Percentiles rank a stretch among this genome's conserved stretches.
Conservation (phyloP, 306 rosid species). For the Cucumis melo region DNA sequence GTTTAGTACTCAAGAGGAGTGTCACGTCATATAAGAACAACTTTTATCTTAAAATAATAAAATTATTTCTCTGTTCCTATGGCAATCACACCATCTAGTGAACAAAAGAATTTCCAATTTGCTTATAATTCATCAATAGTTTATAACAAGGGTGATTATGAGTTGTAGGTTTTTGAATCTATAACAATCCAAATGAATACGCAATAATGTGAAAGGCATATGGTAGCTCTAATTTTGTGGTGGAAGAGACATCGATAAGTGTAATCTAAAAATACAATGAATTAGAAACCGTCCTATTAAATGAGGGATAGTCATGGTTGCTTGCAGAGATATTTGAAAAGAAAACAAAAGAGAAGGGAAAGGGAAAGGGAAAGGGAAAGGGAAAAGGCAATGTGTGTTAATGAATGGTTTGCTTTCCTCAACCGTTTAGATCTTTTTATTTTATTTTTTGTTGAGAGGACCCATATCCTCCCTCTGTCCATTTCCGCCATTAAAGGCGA, state of each 20-base stretch:
- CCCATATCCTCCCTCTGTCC: not conserved
- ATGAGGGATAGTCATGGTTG: constrained; percentile 12
- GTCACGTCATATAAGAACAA: too few species aligned
- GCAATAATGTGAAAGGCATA: not conserved
- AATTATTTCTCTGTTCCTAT: too few species aligned
- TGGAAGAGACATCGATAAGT: not conserved
- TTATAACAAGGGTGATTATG: not conserved
- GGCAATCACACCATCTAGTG: too few species aligned
- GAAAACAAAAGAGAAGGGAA: not conserved
- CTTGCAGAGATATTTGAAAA: constrained; percentile 2
- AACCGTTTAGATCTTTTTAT: not conserved
- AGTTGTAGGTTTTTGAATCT: not conserved
- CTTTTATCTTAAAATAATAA: too few species aligned
- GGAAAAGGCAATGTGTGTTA: not conserved
- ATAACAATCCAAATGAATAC: not conserved
- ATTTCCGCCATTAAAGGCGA: not conserved
- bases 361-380: not conserved
- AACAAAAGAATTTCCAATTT: too few species aligned
- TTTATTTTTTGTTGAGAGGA: not conserved
- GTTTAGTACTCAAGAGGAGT: too few species aligned
- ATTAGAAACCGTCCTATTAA: constrained; percentile 59
- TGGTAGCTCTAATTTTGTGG: not conserved
- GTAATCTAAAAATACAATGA: not conserved
- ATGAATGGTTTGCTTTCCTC: not conserved
- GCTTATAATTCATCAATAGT: too few species aligned